phyloP scores from a whole-genome alignment of 2,329 filamentous ascomycete genomes.

The Macrophomina phaseolina region DNA sequence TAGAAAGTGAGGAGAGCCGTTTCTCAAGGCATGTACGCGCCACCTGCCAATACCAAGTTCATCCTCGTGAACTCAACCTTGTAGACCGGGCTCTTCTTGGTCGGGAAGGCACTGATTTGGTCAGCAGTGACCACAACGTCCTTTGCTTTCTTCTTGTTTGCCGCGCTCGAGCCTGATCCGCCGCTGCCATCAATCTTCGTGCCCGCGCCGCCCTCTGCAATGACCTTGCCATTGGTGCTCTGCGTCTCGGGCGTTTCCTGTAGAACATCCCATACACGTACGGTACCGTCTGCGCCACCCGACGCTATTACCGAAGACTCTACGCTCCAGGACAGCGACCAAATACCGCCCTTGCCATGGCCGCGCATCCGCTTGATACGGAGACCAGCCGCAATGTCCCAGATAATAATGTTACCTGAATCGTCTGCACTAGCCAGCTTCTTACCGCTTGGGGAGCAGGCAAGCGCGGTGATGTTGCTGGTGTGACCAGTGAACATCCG shows the following conservation, averaged over 20 bases:
- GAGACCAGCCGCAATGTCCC: constrained; percentile 87
- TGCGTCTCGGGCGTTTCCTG: constrained; percentile 65
- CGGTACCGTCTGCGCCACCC: constrained; percentile 88
- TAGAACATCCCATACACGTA: constrained; percentile 90
- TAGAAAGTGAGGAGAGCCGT: not conserved
- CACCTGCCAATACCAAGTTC: constrained; percentile 89
- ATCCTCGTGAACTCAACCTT: constrained; percentile 93
- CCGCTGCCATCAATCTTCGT: constrained; percentile 53
- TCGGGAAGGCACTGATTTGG: constrained; percentile 92
- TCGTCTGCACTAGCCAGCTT: constrained; percentile 90
- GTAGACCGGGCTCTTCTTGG: constrained; percentile 94
- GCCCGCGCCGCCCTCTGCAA: constrained; percentile 55
- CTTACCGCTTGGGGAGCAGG: constrained; percentile 86
- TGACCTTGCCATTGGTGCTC: constrained; percentile 61
- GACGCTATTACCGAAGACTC: constrained; percentile 91
- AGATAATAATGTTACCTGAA: constrained; percentile 88
- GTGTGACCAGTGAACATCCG: constrained; percentile 92
- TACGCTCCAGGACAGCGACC: constrained; percentile 90
- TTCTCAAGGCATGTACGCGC: constrained; percentile 64
- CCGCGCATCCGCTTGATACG: constrained; percentile 92
- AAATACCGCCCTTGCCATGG: constrained; percentile 91
- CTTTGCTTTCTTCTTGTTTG: constrained; percentile 73
- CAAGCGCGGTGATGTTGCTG: constrained; percentile 82
- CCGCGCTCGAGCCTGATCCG: constrained; percentile 37
- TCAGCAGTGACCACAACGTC: constrained; percentile 90